phyloP scores from a whole-genome alignment of 208 protist genomes.

The Leptomonas seymouri region DNA sequence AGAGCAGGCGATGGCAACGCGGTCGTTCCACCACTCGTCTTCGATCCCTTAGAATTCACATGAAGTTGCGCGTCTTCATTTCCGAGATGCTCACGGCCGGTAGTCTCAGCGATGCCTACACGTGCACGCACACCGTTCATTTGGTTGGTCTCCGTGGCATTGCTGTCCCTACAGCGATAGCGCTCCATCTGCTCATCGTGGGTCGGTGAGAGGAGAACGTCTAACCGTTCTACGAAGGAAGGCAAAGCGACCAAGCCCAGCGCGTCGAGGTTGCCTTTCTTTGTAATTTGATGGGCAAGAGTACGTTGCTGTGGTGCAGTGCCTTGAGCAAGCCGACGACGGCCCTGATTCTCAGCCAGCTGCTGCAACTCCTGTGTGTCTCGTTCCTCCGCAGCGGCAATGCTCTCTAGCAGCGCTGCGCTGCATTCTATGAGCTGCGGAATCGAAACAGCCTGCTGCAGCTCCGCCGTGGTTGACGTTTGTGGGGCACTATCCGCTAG shows the following conservation, averaged over 20 bases:
- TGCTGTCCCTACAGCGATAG: not conserved
- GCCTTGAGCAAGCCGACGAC: not conserved
- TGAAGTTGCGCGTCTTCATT: not conserved
- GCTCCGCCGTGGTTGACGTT: not conserved
- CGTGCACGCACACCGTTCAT: too few relatives aligned
- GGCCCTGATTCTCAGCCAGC: not conserved
- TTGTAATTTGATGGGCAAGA: not conserved
- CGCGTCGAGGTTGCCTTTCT: conserved; percentile 12
- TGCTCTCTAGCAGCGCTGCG: conserved; percentile 38
- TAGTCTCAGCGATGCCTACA: too few relatives aligned
- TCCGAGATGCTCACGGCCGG: not conserved
- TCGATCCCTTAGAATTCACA: not conserved
- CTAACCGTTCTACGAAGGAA: conserved; percentile 51
- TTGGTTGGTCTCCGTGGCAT: not conserved
- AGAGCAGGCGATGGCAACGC: not conserved
- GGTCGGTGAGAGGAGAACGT: conserved; percentile 41
- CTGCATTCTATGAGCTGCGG: conserved; percentile 16
- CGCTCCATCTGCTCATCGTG: conserved; percentile 16
- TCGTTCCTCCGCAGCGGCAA: conserved; percentile 19
- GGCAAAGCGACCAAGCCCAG: conserved; percentile 50
- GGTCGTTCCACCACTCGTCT: not conserved
- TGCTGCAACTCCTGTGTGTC: conserved; percentile 2
- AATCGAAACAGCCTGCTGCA: not conserved
- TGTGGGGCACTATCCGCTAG: not conserved
- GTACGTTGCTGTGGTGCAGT: not conserved